Evolutionary conservation across 2,329 filamentous ascomycete species (phyloP).

Genomic region (Fusarium metavorans): DNA sequence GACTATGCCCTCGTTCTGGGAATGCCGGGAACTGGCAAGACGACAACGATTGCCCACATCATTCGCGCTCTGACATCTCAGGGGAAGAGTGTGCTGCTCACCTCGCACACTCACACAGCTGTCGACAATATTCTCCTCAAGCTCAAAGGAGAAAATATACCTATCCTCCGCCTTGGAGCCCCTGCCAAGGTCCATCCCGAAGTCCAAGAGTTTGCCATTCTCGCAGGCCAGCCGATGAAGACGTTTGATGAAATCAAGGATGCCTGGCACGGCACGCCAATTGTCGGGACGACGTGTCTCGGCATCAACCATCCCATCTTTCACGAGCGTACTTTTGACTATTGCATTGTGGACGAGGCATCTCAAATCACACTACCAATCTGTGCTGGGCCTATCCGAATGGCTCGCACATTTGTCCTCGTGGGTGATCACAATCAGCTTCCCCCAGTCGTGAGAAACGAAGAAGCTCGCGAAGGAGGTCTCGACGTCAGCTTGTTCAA

Average conservation of each 20-base stretch:
- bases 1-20: constrained; percentile 98
- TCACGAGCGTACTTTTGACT: constrained; percentile 90
- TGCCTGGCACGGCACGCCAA: constrained; percentile 85
- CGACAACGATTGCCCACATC: constrained; percentile 97
- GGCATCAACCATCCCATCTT: constrained; percentile 92
- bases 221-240: constrained; percentile 79
- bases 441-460: constrained; percentile 93
- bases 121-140: constrained; percentile 98
- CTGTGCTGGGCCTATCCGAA: constrained; percentile 91
- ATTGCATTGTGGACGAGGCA: constrained; percentile 98
- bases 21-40: constrained; percentile 99
- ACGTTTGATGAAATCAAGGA: constrained; percentile 86
- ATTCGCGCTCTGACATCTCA: constrained; percentile 90
- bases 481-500: constrained; percentile 96
- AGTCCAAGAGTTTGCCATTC: constrained; percentile 84
- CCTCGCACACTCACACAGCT: constrained; percentile 96
- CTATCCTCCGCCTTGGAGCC: constrained; percentile 87
- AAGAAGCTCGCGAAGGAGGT: constrained; percentile 85
- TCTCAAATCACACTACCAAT: constrained; percentile 97
- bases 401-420: constrained; percentile 92
- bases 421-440: constrained; percentile 98
- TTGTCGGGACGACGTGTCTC: constrained; percentile 95
- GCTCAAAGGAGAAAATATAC: constrained; percentile 81
- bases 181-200: constrained; percentile 88
- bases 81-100: constrained; percentile 91